Evolutionary conservation across 2,329 filamentous ascomycete species (phyloP).

Genomic region (Botryosphaeria dothidea): DNA sequence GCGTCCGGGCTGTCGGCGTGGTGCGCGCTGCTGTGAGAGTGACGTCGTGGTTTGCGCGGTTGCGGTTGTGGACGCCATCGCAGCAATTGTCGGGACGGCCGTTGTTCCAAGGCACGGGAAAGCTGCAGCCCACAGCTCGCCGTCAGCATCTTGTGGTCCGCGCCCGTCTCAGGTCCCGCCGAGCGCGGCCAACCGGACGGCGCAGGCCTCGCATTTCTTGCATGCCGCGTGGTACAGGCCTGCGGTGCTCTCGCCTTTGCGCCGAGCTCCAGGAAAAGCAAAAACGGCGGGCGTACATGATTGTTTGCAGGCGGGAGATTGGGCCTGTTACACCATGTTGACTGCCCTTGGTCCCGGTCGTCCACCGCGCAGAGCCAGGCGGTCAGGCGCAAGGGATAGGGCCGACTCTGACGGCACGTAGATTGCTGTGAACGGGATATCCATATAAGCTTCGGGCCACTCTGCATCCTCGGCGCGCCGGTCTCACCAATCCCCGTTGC

Average conservation of each 20-base stretch:
- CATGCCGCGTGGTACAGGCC: constrained; percentile 17
- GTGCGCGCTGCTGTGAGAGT: not conserved
- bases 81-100: constrained; percentile 16
- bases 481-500: constrained; percentile 12
- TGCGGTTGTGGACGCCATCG: constrained; percentile 7
- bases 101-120: constrained; percentile 21
- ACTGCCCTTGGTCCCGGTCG: constrained; percentile 16
- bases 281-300: constrained; percentile 13
- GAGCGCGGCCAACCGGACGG: constrained; percentile 11
- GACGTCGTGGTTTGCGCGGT: constrained; percentile 12
- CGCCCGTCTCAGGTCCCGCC: constrained; percentile 15
- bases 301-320: constrained; percentile 18
- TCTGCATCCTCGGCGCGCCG: constrained; percentile 9
- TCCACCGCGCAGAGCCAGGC: not conserved
- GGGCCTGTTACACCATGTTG: constrained; percentile 9
- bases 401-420: constrained; percentile 16
- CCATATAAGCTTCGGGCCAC: constrained; percentile 16
- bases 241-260: not conserved
- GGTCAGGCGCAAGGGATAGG: constrained; percentile 16
- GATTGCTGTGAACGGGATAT: constrained; percentile 15
- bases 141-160: constrained; percentile 10
- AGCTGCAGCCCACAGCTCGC: constrained; percentile 4
- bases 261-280: constrained; percentile 15
- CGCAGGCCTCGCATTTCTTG: constrained; percentile 7
- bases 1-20: not conserved